These are phyloP conservation scores for Chrysanthemum lavandulifolium DNA, from an alignment of 129 eudicot genomes.

Conservation along the genomic window DNA sequence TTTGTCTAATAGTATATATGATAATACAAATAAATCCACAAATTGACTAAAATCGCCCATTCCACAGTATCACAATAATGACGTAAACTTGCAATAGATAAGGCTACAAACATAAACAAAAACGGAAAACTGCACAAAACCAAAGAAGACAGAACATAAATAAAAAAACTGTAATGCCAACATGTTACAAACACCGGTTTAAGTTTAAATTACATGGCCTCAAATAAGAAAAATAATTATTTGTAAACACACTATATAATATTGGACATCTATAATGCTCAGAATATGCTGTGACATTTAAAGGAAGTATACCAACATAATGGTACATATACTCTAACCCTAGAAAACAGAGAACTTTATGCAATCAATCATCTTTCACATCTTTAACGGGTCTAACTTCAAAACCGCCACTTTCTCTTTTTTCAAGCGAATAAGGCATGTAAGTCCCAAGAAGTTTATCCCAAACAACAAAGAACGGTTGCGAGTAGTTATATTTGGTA, in stretches of 20 bases:
- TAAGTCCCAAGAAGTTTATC: constrained; percentile 78
- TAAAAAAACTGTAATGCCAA: constrained; percentile 4
- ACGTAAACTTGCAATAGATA: neutral
- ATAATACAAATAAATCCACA: no score
- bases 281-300: constrained; percentile 4
- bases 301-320: constrained; percentile 22
- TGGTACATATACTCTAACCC: constrained; percentile 33
- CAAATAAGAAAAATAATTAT: constrained; percentile 10
- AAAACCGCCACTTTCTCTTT: constrained; percentile 69
- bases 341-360: constrained; percentile 2
- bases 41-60: no score
- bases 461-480: constrained; percentile 91
- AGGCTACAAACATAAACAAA: constrained; percentile 7
- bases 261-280: constrained; percentile 24
- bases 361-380: constrained; percentile 52
- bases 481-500: constrained; percentile 80
- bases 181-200: constrained; percentile 24
- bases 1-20: no score
- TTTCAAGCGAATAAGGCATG: constrained; percentile 78
- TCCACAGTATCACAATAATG: no score
- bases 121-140: neutral
- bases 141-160: neutral
- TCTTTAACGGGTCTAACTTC: constrained; percentile 78
- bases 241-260: constrained; percentile 22
- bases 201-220: constrained; percentile 14